phyloP scores from a whole-genome alignment of 768 basidiomycete species.

The Boletus tylopilopsis region DNA sequence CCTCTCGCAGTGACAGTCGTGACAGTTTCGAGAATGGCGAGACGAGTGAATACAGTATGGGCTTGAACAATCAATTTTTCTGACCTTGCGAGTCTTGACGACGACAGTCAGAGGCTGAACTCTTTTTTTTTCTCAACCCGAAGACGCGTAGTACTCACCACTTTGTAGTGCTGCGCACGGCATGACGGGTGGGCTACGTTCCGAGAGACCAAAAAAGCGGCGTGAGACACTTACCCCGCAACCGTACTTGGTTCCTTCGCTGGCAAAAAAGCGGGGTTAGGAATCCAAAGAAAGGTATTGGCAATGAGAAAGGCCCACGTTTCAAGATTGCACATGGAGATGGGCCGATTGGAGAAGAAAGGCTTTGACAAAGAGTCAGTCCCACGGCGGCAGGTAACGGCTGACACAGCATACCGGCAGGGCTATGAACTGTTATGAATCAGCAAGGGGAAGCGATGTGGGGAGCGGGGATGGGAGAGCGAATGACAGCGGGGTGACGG shows the following conservation, averaged over 20 bases:
- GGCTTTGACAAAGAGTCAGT: slow-evolving; percentile 5
- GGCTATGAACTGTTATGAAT: slow-evolving; percentile 2
- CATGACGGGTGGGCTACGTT: slow-evolving; percentile 5
- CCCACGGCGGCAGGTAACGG: not conserved
- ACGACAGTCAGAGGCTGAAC: slow-evolving; percentile 4
- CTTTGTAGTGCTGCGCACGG: slow-evolving; percentile 57
- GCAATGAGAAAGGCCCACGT: slow-evolving; percentile 39
- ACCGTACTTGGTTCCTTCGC: slow-evolving; percentile 71
- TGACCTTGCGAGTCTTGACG: slow-evolving; percentile 32
- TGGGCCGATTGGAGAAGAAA: slow-evolving; percentile 7
- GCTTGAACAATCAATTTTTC: slow-evolving; percentile 33
- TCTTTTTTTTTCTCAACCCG: not conserved
- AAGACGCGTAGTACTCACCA: slow-evolving; percentile 45
- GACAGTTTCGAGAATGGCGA: slow-evolving; percentile 39
- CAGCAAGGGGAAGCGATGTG: slow-evolving; percentile 8
- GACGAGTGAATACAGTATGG: slow-evolving; percentile 39
- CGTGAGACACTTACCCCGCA: slow-evolving; percentile 51
- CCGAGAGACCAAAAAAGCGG: not conserved
- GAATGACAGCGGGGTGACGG: slow-evolving; percentile 11
- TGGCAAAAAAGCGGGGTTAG: slow-evolving; percentile 35
- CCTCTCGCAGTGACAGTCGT: slow-evolving; percentile 42
- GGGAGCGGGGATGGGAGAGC: slow-evolving; percentile 9
- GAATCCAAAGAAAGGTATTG: slow-evolving; percentile 13
- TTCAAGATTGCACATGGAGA: slow-evolving; percentile 52
- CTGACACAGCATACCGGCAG: slow-evolving; percentile 17